phyloP scores from a whole-genome alignment of 192 early-diverging fungal species.

The Coemansia guatemalensis region DNA sequence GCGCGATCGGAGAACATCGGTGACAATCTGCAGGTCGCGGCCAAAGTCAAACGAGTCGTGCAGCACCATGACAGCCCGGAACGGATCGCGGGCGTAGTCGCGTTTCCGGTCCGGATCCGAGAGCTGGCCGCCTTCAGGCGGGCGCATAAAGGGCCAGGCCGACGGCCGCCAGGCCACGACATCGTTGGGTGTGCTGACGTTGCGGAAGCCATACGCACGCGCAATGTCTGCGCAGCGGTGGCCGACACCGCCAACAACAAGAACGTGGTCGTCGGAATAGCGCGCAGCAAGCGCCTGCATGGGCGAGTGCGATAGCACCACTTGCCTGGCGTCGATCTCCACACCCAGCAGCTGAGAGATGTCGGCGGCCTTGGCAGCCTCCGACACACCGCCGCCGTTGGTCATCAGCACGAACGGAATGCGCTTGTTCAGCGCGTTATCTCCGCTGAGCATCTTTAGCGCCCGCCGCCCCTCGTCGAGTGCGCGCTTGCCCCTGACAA shows the following conservation, averaged over 20 bases:
- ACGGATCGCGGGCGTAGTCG: slow-evolving; percentile 51
- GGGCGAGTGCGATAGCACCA: slow-evolving; percentile 86
- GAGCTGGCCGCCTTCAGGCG: slow-evolving; percentile 8
- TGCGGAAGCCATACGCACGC: slow-evolving; percentile 66
- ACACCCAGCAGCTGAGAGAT: slow-evolving; percentile 60
- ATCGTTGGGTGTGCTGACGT: slow-evolving; percentile 67
- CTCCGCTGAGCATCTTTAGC: slow-evolving; percentile 64
- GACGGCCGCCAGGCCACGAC: slow-evolving; percentile 62
- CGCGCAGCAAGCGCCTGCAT: slow-evolving; percentile 66
- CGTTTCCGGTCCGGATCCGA: slow-evolving; percentile 3
- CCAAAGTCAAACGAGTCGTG: slow-evolving; percentile 91
- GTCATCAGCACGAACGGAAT: slow-evolving; percentile 81
- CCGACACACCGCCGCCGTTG: slow-evolving; percentile 84
- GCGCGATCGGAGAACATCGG: slow-evolving; percentile 67
- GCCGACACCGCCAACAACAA: slow-evolving; percentile 73
- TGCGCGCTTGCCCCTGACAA: slow-evolving; percentile 74
- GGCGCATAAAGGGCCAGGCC: slow-evolving; percentile 65
- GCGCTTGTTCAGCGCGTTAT: slow-evolving; percentile 48
- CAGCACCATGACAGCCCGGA: slow-evolving; percentile 77
- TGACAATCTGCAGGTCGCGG: slow-evolving; percentile 76
- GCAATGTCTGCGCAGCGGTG: slow-evolving; percentile 63
- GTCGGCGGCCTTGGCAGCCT: slow-evolving; percentile 68
- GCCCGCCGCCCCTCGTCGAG: slow-evolving; percentile 69
- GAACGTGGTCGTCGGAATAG: slow-evolving; percentile 64
- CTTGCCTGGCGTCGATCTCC: slow-evolving; percentile 60